phyloP scores from a whole-genome alignment of 306 rosid species.

The Cicer chorassanicum region DNA sequence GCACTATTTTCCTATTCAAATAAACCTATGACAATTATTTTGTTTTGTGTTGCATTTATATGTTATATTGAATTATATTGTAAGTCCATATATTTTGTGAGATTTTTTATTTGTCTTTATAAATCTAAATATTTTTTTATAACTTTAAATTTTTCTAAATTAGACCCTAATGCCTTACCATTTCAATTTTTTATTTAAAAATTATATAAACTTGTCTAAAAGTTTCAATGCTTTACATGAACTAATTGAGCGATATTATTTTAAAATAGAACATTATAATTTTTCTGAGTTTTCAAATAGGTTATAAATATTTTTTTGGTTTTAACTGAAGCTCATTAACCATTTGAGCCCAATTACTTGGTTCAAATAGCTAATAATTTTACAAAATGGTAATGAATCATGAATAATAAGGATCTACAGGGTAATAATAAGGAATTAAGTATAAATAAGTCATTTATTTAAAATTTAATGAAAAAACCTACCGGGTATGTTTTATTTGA shows the following conservation, averaged over 20 bases:
- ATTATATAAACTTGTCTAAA: neutral
- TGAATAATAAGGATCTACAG: neutral
- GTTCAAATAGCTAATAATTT: neutral
- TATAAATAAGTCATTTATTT: neutral
- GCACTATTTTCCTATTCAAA: neutral
- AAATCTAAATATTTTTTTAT: neutral
- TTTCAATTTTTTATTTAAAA: neutral
- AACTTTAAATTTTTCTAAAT: neutral
- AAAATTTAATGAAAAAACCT: constrained; percentile 4
- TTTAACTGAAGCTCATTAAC: no score
- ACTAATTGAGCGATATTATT: neutral
- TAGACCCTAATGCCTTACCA: neutral
- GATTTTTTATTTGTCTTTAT: neutral
- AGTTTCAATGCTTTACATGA: neutral
- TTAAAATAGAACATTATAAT: neutral
- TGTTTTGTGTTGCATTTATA: neutral
- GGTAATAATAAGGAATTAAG: neutral
- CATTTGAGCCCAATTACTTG: no score
- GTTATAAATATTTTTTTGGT: neutral
- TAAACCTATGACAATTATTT: neutral
- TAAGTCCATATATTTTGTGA: neutral
- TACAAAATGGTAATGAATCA: neutral
- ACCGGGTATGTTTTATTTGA: neutral
- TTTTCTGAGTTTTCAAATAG: neutral
- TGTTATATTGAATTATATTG: neutral